Evolutionary conservation across 768 basidiomycete species (phyloP).

Genomic region (Mycena chlorophos): DNA sequence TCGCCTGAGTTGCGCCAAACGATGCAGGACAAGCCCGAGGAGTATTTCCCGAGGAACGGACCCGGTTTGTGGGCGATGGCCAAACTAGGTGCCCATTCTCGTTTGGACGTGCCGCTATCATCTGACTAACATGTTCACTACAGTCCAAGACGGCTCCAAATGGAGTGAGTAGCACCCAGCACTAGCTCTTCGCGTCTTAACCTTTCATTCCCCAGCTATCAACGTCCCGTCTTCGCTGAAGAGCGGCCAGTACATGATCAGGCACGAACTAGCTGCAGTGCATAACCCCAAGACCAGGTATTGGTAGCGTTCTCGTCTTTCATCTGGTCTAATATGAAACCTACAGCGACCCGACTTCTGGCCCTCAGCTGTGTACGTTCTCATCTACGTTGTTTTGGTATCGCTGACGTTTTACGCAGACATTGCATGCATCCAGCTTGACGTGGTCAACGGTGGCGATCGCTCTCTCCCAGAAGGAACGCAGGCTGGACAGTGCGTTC

Average conservation of each 20-base stretch:
- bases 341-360: slow-evolving; percentile 19
- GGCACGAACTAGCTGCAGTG: slow-evolving; percentile 26
- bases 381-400: not conserved
- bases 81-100: slow-evolving; percentile 14
- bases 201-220: slow-evolving; percentile 7
- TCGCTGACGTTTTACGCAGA: slow-evolving; percentile 6
- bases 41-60: slow-evolving; percentile 23
- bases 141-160: slow-evolving; percentile 23
- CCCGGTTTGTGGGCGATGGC: slow-evolving; percentile 29
- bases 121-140: not conserved
- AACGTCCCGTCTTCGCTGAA: slow-evolving; percentile 23
- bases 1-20: slow-evolving; percentile 20
- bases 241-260: slow-evolving; percentile 26
- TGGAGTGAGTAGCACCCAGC: slow-evolving; percentile 14
- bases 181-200: not conserved
- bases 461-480: slow-evolving; percentile 20
- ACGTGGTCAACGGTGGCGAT: slow-evolving; percentile 22
- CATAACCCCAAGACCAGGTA: slow-evolving; percentile 25
- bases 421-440: slow-evolving; percentile 24
- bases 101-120: not conserved
- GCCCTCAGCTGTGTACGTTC: slow-evolving; percentile 24
- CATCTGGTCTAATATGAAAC: not conserved
- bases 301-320: not conserved
- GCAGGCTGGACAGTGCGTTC: slow-evolving; percentile 20
- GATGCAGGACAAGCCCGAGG: slow-evolving; percentile 26